phyloP scores from a whole-genome alignment of 768 basidiomycete genomes.

The Pisolithus tinctorius region DNA sequence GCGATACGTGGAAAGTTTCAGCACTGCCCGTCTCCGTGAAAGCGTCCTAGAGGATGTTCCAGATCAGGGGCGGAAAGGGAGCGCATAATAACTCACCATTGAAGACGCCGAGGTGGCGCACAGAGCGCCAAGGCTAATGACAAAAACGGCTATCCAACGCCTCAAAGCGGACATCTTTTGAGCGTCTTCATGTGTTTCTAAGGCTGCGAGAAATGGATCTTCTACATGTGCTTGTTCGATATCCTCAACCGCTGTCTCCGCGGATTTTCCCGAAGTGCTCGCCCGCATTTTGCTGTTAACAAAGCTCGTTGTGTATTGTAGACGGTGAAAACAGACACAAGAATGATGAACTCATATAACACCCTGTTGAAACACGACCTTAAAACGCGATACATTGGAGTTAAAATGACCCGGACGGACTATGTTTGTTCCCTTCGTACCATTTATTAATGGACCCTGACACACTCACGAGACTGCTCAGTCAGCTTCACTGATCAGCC shows the following conservation, averaged over 20 bases:
- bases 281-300: constrained; percentile 1
- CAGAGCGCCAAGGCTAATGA: constrained; percentile 41
- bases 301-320: background rate
- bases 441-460: background rate
- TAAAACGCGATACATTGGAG: background rate
- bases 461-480: background rate
- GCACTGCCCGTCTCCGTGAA: constrained; percentile 59
- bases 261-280: constrained; percentile 3
- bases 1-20: constrained; percentile 43
- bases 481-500: background rate
- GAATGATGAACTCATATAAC: background rate
- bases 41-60: constrained; percentile 35
- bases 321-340: background rate
- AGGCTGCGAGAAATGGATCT: constrained; percentile 24
- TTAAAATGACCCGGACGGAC: background rate
- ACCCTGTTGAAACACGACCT: background rate
- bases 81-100: constrained; percentile 33
- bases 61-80: background rate
- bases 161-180: constrained; percentile 32
- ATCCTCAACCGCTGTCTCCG: constrained; percentile 7
- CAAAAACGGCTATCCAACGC: constrained; percentile 44
- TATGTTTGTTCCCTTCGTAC: background rate
- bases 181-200: constrained; percentile 39
- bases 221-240: background rate
- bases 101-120: constrained; percentile 54